These are phyloP conservation scores for Tarenaya hassleriana DNA, from an alignment of 345 rosid species.

Conservation along the genomic window DNA sequence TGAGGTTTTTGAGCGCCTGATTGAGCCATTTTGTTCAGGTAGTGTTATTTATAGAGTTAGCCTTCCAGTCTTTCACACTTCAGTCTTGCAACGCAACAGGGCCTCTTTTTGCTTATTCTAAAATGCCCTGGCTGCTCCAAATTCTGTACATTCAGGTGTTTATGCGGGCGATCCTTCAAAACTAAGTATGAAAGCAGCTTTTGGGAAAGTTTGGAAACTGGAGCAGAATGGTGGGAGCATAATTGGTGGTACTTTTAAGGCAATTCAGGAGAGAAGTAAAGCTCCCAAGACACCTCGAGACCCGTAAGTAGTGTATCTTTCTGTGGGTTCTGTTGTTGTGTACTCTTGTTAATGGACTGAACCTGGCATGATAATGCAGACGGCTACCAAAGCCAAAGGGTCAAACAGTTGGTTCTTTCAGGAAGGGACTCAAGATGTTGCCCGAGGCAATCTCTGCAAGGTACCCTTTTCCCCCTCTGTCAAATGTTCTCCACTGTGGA, in stretches of 20 bases:
- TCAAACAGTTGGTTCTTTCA: slow-evolving; percentile 92
- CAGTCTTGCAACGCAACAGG: neutral
- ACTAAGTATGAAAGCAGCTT: slow-evolving; percentile 90
- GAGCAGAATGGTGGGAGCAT: slow-evolving; percentile 86
- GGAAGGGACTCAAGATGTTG: slow-evolving; percentile 77
- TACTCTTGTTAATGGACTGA: slow-evolving; percentile 11
- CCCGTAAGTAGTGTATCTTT: slow-evolving; percentile 48
- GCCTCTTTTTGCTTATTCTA: neutral
- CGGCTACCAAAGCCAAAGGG: slow-evolving; percentile 87
- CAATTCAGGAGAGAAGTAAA: slow-evolving; percentile 69
- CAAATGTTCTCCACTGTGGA: slow-evolving; percentile 2
- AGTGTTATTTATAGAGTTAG: slow-evolving; percentile 2
- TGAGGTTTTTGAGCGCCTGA: slow-evolving; percentile 89
- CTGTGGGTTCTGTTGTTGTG: slow-evolving; percentile 7
- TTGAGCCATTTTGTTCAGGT: slow-evolving; percentile 99
- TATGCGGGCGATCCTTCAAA: slow-evolving; percentile 95
- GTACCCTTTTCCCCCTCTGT: slow-evolving; percentile 27
- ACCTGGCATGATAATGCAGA: slow-evolving; percentile 35
- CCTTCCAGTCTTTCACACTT: neutral
- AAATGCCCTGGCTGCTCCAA: neutral
- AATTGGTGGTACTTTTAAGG: slow-evolving; percentile 73
- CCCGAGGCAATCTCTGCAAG: slow-evolving; percentile 81
- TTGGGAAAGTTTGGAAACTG: slow-evolving; percentile 93
- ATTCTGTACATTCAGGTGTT: slow-evolving; percentile 47
- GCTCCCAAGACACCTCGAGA: slow-evolving; percentile 62